Evolutionary conservation across 2,329 filamentous ascomycete species (phyloP), one percentile per base, ranked within the genome.

Genomic region (Cercospora sp.): DNA sequence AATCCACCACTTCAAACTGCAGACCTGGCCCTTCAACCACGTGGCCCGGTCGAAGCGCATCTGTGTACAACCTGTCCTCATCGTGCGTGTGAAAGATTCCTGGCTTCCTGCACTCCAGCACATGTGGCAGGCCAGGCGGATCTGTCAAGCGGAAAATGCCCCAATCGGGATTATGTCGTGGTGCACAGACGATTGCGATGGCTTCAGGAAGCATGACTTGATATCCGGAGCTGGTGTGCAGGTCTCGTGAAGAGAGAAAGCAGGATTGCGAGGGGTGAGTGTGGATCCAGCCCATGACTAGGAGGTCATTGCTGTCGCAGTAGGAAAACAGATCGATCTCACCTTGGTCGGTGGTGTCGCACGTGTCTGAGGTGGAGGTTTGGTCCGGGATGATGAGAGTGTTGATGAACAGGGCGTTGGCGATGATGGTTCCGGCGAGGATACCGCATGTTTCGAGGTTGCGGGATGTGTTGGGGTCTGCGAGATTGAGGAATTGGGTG

Each of bases 121-220:
- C 90, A n/a, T 92, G 87, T 70, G 91, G 89, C 73, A 98, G 85
- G 0, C 95, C 95, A 0, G 95, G 94, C 0, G 95, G 95, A 79
- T 97, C 92, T 0, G 95, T 99, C 4, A 99, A 84, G 36, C 95
- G 89, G 80, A 98, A 99, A 26, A 96, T 91, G 60, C 95, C 95
- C 82, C 82, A 94, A 88, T 89, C 91, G 55, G 91, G 91, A 39
- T 85, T 84, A 75, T 91, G 92, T 66, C 87, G 90, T 0, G 95
- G 95, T 5, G 95, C 92, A 81, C 95, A 99, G 45, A 99, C 95
- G 75, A 99, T 96, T 3, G 95, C 95, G 70, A 99, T 93, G 74
- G 92, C 96, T 83, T 99, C 95, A 0, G 93, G 90, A 81, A 98
- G 87, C 93, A 97, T 97, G 68, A 95, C 89, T 80, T 99, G 95